Conservation (phyloP, 768 basidiomycete species). For the Suillus americanus region DNA sequence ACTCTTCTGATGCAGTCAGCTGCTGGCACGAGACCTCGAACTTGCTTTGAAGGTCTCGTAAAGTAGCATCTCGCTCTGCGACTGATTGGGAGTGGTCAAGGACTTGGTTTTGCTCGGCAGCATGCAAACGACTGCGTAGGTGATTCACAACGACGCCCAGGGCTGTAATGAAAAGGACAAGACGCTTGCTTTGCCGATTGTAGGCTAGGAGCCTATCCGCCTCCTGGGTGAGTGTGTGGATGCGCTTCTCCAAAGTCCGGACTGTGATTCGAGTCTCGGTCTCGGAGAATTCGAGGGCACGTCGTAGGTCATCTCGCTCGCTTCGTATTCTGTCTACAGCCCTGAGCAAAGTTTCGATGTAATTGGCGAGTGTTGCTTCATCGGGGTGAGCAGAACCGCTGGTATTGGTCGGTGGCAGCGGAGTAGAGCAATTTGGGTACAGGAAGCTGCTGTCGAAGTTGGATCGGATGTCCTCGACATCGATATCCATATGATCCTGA, state of each 20-base stretch:
- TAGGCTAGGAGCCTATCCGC: conserved; percentile 4
- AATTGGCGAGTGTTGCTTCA: conserved; percentile 31
- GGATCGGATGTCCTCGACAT: background rate
- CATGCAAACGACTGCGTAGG: conserved; percentile 26
- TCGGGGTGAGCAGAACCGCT: conserved; percentile 9
- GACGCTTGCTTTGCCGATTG: conserved; percentile 23
- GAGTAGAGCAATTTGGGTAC: conserved; percentile 1
- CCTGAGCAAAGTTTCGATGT: conserved; percentile 56
- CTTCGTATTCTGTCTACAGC: conserved; percentile 66
- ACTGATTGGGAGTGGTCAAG: conserved; percentile 14
- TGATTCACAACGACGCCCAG: conserved; percentile 41
- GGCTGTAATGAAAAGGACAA: conserved; percentile 35
- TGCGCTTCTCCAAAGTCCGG: conserved; percentile 54
- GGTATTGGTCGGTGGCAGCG: conserved; percentile 4
- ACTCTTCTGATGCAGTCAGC: conserved; percentile 34
- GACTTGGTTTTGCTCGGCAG: conserved; percentile 12
- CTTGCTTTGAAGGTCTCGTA: conserved; percentile 29
- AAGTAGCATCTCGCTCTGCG: conserved; percentile 17
- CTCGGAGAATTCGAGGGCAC: conserved; percentile 67
- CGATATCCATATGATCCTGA: conserved; percentile 7
- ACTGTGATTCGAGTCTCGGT: conserved; percentile 64
- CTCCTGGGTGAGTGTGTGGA: conserved; percentile 34
- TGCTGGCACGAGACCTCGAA: conserved; percentile 33
- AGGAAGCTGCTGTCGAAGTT: conserved; percentile 4
- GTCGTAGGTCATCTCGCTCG: conserved; percentile 63